These are phyloP conservation scores for Xylaria sp. DNA, from an alignment of 2,329 filamentous ascomycete genomes.

Conservation along the genomic window DNA sequence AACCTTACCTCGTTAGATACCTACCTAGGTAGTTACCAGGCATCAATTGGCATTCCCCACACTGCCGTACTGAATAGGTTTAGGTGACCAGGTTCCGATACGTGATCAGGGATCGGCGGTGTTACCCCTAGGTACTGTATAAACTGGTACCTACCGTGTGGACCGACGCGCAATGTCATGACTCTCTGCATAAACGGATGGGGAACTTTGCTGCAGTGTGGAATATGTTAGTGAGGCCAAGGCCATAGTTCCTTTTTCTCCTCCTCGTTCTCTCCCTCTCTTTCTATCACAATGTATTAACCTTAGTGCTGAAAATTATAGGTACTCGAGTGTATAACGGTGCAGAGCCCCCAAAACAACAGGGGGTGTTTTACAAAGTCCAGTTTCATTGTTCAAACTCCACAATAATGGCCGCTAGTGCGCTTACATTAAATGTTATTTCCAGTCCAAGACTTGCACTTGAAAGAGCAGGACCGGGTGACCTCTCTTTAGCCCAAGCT, in stretches of 20 bases:
- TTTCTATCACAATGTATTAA: too few relatives aligned
- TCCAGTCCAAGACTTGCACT: not conserved
- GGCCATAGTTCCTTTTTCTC: too few relatives aligned
- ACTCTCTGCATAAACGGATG: not conserved
- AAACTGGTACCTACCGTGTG: not conserved
- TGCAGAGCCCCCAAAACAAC: too few relatives aligned
- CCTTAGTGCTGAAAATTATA: too few relatives aligned
- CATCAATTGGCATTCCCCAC: conserved; percentile 25
- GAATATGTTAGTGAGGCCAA: not conserved
- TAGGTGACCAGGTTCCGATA: conserved; percentile 19
- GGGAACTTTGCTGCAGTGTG: not conserved
- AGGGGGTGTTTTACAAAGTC: too few relatives aligned
- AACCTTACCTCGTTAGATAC: too few relatives aligned
- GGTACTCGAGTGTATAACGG: too few relatives aligned
- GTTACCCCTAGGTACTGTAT: not conserved
- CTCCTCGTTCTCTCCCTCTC: too few relatives aligned
- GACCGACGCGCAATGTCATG: not conserved
- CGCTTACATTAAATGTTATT: not conserved
- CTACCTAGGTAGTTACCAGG: conserved; percentile 10
- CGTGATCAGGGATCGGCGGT: conserved; percentile 2
- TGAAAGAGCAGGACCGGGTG: not conserved
- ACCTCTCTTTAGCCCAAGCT: not conserved
- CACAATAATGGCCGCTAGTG: not conserved
- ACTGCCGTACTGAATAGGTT: conserved; percentile 21
- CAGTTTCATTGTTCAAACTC: not conserved